Evolutionary conservation across 129 eudicot genomes (phyloP).

Genomic region (Centaurea solstitialis): DNA sequence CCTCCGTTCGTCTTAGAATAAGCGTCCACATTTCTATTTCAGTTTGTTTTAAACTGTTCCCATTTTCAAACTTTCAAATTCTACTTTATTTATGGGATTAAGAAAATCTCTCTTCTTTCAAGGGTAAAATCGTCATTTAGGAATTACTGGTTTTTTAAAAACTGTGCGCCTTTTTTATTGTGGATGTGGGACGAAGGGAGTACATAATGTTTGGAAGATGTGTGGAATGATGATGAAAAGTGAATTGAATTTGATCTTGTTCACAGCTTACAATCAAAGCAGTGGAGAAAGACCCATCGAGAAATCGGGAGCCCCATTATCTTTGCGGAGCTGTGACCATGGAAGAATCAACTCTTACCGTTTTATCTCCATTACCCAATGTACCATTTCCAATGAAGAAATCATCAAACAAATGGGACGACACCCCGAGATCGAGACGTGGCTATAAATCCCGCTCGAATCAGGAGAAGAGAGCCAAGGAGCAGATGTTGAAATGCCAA

Average conservation of each 20-base stretch:
- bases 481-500: constrained; percentile 35
- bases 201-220: neutral
- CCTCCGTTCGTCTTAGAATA: neutral
- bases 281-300: constrained; percentile 60
- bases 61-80: no score
- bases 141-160: neutral
- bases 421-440: constrained; percentile 53
- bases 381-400: constrained; percentile 55
- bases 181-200: neutral
- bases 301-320: constrained; percentile 73
- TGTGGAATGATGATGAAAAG: neutral
- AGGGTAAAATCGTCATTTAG: neutral
- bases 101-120: no score
- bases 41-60: no score
- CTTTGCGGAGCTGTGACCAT: constrained; percentile 71
- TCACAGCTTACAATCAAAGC: constrained; percentile 78
- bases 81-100: no score
- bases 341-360: constrained; percentile 53
- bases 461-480: constrained; percentile 56
- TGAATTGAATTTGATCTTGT: constrained; percentile 16
- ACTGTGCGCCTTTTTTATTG: neutral
- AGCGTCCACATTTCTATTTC: neutral
- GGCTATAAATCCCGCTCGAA: constrained; percentile 38
- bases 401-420: constrained; percentile 46
- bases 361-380: constrained; percentile 45